Evolutionary conservation across 129 eudicot species (phyloP), one percentile per base, ranked within the genome.

Genomic region (Chrysanthemum lavandulifolium): DNA sequence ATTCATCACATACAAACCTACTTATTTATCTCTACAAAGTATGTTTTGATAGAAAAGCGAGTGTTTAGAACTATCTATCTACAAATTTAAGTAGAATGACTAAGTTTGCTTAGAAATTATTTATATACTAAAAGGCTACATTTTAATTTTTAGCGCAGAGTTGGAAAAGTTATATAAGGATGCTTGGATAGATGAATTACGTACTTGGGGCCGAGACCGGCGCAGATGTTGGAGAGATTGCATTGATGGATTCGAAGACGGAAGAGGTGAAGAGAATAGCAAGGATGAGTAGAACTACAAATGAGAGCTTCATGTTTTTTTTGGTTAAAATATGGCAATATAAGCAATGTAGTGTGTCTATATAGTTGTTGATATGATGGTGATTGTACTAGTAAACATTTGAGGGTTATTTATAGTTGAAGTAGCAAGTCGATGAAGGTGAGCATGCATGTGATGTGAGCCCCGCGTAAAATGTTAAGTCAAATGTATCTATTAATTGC

Each of bases 281-380:
- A 49, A 75, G 29, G 58, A 56, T 15, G 50, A 75, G 56, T n/a
- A 75, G 19, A 45, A 62, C 19, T 15, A 67, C 31, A 56, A 57
- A 45, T 56, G 78, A 73, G 69, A 73, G 61, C 78, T 62, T 73
- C 78, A 73, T 73, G 0, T 16, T 73, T 8, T 73, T 49, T 0
- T 2, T 0, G 33, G 8, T 13, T 29, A 10, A 9, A 10, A 1
- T 4, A 14, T 53, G 9, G 10, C 47, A 40, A 7, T 40, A 40
- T 40, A 40, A 40, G 47, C 47, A 40, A 40, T 40, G 9, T n/a
- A 13, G n/a, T 21, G 33, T 58, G 23, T 19, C 2, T n/a, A 13
- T 12, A 4, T 4, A 2, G 16, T 14, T 15, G 60, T 55, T 55
- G 59, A 55, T 5, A 40, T 55, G 61, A 6, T 55, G 60, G 19